These are phyloP conservation scores for Trametes elegans DNA, from an alignment of 768 basidiomycete species.

Conservation along the genomic window DNA sequence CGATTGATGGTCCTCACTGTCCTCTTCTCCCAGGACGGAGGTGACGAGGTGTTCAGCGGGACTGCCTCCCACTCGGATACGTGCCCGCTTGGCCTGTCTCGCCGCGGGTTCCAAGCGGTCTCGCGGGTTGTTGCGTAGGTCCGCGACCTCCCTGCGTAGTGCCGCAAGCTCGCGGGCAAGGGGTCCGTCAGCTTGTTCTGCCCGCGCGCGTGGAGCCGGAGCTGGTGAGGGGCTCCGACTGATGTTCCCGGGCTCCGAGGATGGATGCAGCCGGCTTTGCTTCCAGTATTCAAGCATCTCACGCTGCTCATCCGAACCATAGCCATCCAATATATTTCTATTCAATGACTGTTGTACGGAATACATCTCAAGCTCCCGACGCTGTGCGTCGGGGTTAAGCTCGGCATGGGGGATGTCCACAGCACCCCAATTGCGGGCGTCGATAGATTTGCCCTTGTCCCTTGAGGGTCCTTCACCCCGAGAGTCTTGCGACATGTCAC, in stretches of 20 bases:
- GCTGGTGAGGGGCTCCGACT: background rate
- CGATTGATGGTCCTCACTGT: no score
- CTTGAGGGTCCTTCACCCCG: constrained; percentile 18
- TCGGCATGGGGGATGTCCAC: constrained; percentile 12
- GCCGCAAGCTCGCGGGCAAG: background rate
- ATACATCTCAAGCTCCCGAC: constrained; percentile 1
- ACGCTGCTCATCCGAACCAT: background rate
- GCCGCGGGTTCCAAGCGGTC: no score
- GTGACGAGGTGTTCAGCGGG: background rate
- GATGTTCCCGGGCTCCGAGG: background rate
- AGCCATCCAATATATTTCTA: background rate
- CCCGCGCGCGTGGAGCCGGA: no score
- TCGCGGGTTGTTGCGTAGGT: no score
- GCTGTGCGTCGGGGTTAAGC: constrained; percentile 19
- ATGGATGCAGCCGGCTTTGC: background rate
- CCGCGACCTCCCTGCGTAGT: background rate
- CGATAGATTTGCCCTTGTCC: constrained; percentile 19
- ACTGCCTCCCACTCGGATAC: no score
- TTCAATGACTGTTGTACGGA: no score
- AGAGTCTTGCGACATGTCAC: background rate
- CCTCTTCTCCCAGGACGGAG: background rate
- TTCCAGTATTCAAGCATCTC: constrained; percentile 1
- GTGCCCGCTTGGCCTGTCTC: no score
- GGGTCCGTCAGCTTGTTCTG: background rate
- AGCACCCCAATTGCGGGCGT: constrained; percentile 23